Evolutionary conservation across 2,329 filamentous ascomycete genomes (phyloP).

Genomic region (Tolypocladium inflatum): DNA sequence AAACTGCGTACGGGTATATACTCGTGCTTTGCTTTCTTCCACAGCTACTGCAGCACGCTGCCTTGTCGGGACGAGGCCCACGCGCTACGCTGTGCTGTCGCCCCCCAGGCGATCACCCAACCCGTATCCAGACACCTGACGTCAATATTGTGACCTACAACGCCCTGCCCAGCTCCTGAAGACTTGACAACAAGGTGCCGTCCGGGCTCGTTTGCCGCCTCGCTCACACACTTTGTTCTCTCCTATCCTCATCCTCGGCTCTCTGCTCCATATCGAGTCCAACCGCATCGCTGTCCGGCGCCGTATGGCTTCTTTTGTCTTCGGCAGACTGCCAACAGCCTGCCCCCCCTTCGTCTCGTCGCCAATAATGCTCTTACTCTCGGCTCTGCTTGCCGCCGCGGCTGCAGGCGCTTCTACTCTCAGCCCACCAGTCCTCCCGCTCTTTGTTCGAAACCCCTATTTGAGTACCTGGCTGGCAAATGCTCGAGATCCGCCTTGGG

Average conservation of each 20-base stretch:
- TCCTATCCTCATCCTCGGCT: background rate
- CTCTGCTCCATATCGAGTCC: background rate
- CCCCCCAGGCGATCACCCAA: background rate
- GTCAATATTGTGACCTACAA: background rate
- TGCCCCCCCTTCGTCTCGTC: background rate
- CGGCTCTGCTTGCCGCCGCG: background rate
- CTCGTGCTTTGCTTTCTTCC: background rate
- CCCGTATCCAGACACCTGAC: background rate
- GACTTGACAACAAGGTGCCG: background rate
- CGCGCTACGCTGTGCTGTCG: background rate
- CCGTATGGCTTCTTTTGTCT: background rate
- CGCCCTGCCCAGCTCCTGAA: background rate
- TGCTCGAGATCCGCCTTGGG: constrained; percentile 68
- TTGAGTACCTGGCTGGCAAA: constrained; percentile 52
- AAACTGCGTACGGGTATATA: background rate
- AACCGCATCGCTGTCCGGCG: background rate
- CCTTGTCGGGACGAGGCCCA: background rate
- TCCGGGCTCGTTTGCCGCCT: background rate
- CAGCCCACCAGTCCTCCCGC: constrained; percentile 45
- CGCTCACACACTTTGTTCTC: background rate
- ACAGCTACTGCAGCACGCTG: background rate
- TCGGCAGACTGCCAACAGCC: background rate
- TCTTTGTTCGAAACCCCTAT: constrained; percentile 51
- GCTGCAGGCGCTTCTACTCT: constrained; percentile 37
- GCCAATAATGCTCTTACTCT: background rate